A percentile compares a stretch with the other conserved stretches of the same genome.
phyloP scores from a whole-genome alignment of 176 grass and related monocot genomes.

The Oryza meridionalis region DNA sequence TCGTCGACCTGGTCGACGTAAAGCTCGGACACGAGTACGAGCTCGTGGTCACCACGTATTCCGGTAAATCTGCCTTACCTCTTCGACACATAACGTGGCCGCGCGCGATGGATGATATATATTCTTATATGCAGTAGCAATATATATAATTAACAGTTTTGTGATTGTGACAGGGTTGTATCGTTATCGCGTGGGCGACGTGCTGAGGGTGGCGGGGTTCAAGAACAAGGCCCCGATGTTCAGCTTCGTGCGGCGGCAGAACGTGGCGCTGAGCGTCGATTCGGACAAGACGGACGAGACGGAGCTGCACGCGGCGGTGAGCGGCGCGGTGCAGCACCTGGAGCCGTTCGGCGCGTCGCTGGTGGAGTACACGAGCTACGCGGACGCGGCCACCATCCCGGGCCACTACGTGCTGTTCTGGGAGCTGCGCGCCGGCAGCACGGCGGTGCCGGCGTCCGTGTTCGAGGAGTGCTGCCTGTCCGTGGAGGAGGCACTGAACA shows the following conservation, averaged over 20 bases:
- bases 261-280: slow-evolving; percentile 92
- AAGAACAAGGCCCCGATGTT: slow-evolving; percentile 96
- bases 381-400: slow-evolving; percentile 68
- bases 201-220: slow-evolving; percentile 81
- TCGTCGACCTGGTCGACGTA: slow-evolving; percentile 80
- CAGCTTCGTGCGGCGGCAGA: slow-evolving; percentile 81
- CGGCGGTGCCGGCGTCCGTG: slow-evolving; percentile 72
- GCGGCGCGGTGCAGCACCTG: slow-evolving; percentile 67
- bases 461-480: slow-evolving; percentile 97
- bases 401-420: slow-evolving; percentile 98
- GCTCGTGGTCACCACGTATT: slow-evolving; percentile 92
- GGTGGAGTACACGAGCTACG: slow-evolving; percentile 95
- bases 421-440: slow-evolving; percentile 68
- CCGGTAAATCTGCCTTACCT: slow-evolving; percentile 43
- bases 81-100: background rate
- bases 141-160: background rate
- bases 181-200: slow-evolving; percentile 95
- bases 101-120: background rate
- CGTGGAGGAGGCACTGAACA: slow-evolving; percentile 89
- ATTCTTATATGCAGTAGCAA: background rate
- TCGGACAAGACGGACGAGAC: slow-evolving; percentile 97
- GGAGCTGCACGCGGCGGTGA: slow-evolving; percentile 92
- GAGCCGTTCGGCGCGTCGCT: slow-evolving; percentile 76
- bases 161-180: slow-evolving; percentile 66
- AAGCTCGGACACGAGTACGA: slow-evolving; percentile 90